Conservation (phyloP, 2,329 filamentous ascomycete genomes). For the Aspergillaceae sp. region DNA sequence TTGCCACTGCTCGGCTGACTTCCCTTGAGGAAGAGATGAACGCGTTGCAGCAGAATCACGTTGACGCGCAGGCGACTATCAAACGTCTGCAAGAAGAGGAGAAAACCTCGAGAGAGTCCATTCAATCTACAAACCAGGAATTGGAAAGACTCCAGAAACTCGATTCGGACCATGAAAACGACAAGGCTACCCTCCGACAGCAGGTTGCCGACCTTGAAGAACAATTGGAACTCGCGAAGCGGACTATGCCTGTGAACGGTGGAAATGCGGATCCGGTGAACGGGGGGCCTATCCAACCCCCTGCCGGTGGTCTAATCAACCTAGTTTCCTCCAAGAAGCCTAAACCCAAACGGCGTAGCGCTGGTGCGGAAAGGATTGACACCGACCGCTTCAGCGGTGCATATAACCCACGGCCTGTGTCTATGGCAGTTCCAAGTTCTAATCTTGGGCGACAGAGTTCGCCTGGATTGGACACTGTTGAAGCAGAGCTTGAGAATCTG, state of each 20-base stretch:
- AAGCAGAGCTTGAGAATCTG: conserved; percentile 87
- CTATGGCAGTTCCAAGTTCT: conserved; percentile 67
- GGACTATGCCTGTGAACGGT: conserved; percentile 62
- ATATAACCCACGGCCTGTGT: conserved; percentile 91
- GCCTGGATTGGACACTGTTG: conserved; percentile 78
- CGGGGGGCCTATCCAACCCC: conserved; percentile 48
- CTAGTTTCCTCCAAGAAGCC: conserved; percentile 95
- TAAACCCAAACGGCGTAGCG: conserved; percentile 71
- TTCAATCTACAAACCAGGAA: conserved; percentile 70
- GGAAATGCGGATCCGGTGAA: conserved; percentile 54
- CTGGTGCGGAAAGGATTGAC: conserved; percentile 74
- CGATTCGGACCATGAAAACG: conserved; percentile 68
- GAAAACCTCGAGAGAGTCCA: conserved; percentile 70
- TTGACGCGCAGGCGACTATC: conserved; percentile 82
- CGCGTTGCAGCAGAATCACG: conserved; percentile 78
- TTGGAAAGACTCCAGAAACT: conserved; percentile 69
- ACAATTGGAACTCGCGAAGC: conserved; percentile 79
- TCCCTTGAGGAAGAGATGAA: conserved; percentile 95
- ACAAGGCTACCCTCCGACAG: conserved; percentile 76
- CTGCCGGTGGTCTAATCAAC: conserved; percentile 78
- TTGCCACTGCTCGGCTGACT: conserved; percentile 79
- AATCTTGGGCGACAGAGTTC: conserved; percentile 58
- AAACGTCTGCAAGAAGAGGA: conserved; percentile 94
- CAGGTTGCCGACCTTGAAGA: conserved; percentile 87
- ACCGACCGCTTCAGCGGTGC: conserved; percentile 83